These are phyloP conservation scores for Vigna angularis DNA, from an alignment of 306 rosid species.

Conservation along the genomic window DNA sequence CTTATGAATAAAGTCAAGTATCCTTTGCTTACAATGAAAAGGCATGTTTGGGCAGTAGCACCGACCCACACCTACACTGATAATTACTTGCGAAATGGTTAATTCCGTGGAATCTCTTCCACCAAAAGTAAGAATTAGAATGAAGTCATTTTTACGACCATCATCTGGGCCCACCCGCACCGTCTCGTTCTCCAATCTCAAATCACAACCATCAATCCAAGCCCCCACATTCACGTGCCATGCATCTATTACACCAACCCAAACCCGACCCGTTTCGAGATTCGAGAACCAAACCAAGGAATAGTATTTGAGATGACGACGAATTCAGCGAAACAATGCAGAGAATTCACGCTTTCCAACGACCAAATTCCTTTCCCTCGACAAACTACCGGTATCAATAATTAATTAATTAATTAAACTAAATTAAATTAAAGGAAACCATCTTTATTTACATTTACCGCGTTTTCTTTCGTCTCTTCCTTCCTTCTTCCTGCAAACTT, in stretches of 20 bases:
- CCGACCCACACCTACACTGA: constrained; percentile 36
- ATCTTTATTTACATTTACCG: constrained; percentile 45
- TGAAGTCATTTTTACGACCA: constrained; percentile 13
- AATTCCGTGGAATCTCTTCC: constrained; percentile 37
- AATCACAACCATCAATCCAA: constrained; percentile 25
- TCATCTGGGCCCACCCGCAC: constrained; percentile 51
- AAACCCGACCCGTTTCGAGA: constrained; percentile 14
- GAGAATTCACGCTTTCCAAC: constrained; percentile 63
- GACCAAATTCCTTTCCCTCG: constrained; percentile 75
- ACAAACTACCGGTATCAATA: constrained; percentile 16
- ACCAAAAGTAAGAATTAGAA: background rate
- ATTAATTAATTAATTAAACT: background rate
- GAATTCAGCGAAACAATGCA: background rate
- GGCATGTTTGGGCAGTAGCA: constrained; percentile 16
- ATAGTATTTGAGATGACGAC: too few relatives aligned
- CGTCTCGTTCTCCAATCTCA: constrained; percentile 40
- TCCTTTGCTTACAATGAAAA: constrained; percentile 42
- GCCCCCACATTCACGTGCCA: constrained; percentile 55
- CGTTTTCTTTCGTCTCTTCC: constrained; percentile 8
- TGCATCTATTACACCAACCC: too few relatives aligned
- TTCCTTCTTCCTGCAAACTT: background rate
- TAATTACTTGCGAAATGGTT: constrained; percentile 48
- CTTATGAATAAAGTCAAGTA: constrained; percentile 29
- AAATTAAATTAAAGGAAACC: constrained; percentile 2
- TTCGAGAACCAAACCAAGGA: constrained; percentile 23